Conservation (phyloP, 1,284 basidiomycete species). For the Termitomyces sp. region DNA sequence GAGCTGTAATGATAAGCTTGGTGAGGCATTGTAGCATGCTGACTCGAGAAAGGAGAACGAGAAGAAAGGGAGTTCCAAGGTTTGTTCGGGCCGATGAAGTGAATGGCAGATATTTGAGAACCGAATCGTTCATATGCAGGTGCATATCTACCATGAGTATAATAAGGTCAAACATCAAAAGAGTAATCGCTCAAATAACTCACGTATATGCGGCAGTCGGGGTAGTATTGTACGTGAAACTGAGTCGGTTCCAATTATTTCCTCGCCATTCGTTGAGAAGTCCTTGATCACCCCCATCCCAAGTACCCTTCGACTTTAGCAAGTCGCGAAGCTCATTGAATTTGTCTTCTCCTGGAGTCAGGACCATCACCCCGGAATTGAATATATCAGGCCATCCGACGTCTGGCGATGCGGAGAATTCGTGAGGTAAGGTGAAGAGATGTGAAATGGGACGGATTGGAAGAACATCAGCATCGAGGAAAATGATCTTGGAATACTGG, state of each 20-base stretch:
- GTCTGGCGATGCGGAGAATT: conserved; percentile 89
- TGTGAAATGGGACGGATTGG: conserved; percentile 85
- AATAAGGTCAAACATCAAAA: conserved; percentile 21
- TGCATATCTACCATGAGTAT: conserved; percentile 62
- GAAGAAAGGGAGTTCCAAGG: conserved; percentile 79
- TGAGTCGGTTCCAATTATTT: conserved; percentile 83
- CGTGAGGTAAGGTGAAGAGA: conserved; percentile 74
- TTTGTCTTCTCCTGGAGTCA: conserved; percentile 77
- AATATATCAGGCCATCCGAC: conserved; percentile 99
- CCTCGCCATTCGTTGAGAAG: conserved; percentile 93
- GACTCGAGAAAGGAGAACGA: conserved; percentile 50
- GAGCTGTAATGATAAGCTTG: conserved; percentile 69
- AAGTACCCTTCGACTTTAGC: conserved; percentile 75
- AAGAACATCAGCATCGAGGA: conserved; percentile 94
- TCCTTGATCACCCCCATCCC: conserved; percentile 98
- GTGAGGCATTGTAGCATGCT: conserved; percentile 25
- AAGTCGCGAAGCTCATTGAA: conserved; percentile 73
- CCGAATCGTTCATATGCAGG: conserved; percentile 95
- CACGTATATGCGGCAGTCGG: conserved; percentile 96
- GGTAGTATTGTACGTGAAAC: conserved; percentile 96
- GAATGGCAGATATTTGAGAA: conserved; percentile 81
- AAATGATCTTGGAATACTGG: conserved; percentile 86
- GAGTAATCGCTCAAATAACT: conserved; percentile 31
- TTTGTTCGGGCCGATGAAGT: conserved; percentile 94
- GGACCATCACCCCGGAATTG: conserved; percentile 93